phyloP scores from a whole-genome alignment of 2,329 filamentous ascomycete species.

The Curvularia lunata region DNA sequence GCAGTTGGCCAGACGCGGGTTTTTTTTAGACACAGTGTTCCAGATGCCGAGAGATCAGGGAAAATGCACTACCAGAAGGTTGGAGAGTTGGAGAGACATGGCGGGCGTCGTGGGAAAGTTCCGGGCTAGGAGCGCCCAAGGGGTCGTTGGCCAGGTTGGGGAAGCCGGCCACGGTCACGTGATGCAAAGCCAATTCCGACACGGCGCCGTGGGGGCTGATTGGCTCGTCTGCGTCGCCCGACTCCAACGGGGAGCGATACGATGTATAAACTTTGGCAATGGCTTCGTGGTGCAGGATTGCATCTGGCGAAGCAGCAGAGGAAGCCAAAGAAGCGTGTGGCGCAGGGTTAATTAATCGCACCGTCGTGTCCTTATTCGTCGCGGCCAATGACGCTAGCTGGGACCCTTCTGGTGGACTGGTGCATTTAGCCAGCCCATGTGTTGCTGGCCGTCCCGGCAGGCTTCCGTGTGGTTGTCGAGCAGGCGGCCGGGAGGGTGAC shows the following conservation, averaged over 20 bases:
- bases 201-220: neutral
- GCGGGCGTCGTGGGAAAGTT: neutral
- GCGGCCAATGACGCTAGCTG: slow-evolving; percentile 10
- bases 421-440: slow-evolving; percentile 27
- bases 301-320: neutral
- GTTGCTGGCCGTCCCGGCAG: slow-evolving; percentile 19
- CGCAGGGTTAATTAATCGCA: neutral
- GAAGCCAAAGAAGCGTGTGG: neutral
- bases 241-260: neutral
- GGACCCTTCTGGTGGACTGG: slow-evolving; percentile 19
- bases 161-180: neutral
- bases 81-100: neutral
- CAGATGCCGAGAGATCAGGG: neutral
- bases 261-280: slow-evolving; percentile 1
- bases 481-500: neutral
- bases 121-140: neutral
- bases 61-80: neutral
- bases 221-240: neutral
- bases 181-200: neutral
- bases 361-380: slow-evolving; percentile 8
- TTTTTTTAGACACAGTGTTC: neutral
- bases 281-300: neutral
- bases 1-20: neutral
- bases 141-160: neutral
- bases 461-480: neutral